These are phyloP conservation scores for Malania oleifera DNA, from an alignment of 164 flowering plant genomes.

Conservation along the genomic window DNA sequence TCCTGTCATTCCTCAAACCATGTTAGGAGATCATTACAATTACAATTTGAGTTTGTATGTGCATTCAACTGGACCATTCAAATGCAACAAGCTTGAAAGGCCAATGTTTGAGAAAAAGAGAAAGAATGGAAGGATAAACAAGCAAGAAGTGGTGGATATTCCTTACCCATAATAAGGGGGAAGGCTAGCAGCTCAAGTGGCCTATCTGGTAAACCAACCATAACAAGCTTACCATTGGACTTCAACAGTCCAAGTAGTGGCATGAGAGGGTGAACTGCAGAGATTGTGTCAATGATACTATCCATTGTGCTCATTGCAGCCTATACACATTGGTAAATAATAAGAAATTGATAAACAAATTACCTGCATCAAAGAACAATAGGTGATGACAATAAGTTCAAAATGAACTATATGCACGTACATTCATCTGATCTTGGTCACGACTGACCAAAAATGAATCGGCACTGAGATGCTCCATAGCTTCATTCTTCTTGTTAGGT, in stretches of 20 bases:
- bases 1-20: conserved; percentile 13
- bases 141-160: no score
- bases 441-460: conserved; percentile 40
- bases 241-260: conserved; percentile 41
- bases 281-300: conserved; percentile 48
- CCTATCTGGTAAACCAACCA: conserved; percentile 42
- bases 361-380: no score
- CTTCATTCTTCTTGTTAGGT: conserved; percentile 36
- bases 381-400: no score
- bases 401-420: no score
- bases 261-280: conserved; percentile 33
- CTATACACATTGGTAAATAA: conserved; percentile 11
- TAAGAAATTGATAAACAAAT: background rate
- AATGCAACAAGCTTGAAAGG: no score
- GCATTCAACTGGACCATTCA: no score
- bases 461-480: conserved; percentile 39
- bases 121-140: no score
- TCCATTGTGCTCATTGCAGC: conserved; percentile 40
- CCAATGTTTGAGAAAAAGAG: no score
- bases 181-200: conserved; percentile 43
- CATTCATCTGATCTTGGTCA: conserved; percentile 26
- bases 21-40: no score
- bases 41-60: no score
- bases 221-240: conserved; percentile 39
- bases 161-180: conserved; percentile 38